These are phyloP conservation scores for Fusarium falciforme DNA, from an alignment of 2,329 filamentous ascomycete species.

Conservation along the genomic window DNA sequence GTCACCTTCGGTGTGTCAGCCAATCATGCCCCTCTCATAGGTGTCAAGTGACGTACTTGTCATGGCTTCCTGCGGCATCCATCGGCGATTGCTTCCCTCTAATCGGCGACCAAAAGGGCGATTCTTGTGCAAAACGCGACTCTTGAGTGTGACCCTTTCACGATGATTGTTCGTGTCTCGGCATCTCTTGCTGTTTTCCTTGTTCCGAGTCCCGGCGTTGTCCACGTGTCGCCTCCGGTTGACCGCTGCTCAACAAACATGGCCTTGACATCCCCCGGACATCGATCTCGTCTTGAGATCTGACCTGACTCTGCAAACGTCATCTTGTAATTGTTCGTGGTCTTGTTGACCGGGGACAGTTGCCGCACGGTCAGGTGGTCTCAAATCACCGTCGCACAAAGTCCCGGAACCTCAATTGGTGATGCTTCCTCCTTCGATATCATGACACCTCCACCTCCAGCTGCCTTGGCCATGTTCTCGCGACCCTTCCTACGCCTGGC, in stretches of 20 bases:
- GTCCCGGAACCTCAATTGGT: not conserved
- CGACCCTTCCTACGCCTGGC: constrained; percentile 27
- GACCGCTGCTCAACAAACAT: constrained; percentile 24
- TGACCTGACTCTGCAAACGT: constrained; percentile 16
- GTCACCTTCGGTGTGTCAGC: constrained; percentile 12
- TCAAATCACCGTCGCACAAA: not conserved
- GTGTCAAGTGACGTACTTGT: constrained; percentile 25
- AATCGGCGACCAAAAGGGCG: constrained; percentile 22
- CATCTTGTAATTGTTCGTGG: constrained; percentile 8
- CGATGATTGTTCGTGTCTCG: constrained; percentile 34
- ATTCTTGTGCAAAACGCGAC: not conserved
- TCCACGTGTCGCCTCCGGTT: constrained; percentile 29
- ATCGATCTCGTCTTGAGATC: constrained; percentile 4
- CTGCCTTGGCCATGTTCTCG: constrained; percentile 26
- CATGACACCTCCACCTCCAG: not conserved
- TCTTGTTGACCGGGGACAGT: not conserved
- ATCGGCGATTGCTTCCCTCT: constrained; percentile 30
- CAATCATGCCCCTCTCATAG: constrained; percentile 13
- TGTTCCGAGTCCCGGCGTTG: not conserved
- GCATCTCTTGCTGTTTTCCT: constrained; percentile 19
- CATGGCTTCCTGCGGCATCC: constrained; percentile 30
- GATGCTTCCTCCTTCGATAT: constrained; percentile 18
- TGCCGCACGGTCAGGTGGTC: not conserved
- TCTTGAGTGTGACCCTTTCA: constrained; percentile 13
- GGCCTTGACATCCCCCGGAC: constrained; percentile 12